Percentiles rank a stretch among this genome's conserved stretches.
Conservation (phyloP, 352 stramenopile species). For the Globisporangium canariense region DNA sequence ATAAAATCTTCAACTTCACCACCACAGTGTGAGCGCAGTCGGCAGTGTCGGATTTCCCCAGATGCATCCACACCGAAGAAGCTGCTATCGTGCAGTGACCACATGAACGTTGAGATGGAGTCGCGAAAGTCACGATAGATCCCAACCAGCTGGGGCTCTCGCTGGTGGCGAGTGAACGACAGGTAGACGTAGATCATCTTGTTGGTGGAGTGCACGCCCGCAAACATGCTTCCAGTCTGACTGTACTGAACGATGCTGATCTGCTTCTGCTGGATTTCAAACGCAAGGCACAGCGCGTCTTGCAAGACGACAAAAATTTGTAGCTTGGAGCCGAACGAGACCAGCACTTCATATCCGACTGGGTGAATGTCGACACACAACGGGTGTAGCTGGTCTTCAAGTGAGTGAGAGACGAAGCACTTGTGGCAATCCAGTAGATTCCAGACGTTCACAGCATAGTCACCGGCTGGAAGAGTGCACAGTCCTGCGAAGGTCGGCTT, state of each 20-base stretch:
- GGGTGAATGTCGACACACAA: slow-evolving; percentile 60
- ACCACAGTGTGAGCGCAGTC: slow-evolving; percentile 24
- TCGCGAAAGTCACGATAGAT: slow-evolving; percentile 43
- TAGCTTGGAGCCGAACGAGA: slow-evolving; percentile 52
- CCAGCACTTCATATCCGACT: slow-evolving; percentile 41
- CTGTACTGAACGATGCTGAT: slow-evolving; percentile 63
- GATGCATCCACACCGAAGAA: slow-evolving; percentile 39
- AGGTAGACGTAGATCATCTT: slow-evolving; percentile 54
- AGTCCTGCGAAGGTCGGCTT: slow-evolving; percentile 43
- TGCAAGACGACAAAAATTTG: slow-evolving; percentile 63
- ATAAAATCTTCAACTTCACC: slow-evolving; percentile 49
- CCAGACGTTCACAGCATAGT: slow-evolving; percentile 58
- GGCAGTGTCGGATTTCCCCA: slow-evolving; percentile 39
- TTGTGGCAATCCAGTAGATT: slow-evolving; percentile 53
- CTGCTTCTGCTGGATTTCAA: slow-evolving; percentile 63
- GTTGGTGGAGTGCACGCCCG: slow-evolving; percentile 32
- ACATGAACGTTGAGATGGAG: slow-evolving; percentile 33
- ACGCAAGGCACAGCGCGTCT: slow-evolving; percentile 54
- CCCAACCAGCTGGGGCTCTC: slow-evolving; percentile 49
- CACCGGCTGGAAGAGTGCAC: slow-evolving; percentile 36
- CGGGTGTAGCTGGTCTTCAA: slow-evolving; percentile 38
- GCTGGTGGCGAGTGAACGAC: slow-evolving; percentile 32
- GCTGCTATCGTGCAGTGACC: slow-evolving; percentile 46
- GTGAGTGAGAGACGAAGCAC: slow-evolving; percentile 47
- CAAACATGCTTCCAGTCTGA: slow-evolving; percentile 48